Evolutionary conservation across 306 rosid species (phyloP).

Genomic region (Casuarina equisetifolia): DNA sequence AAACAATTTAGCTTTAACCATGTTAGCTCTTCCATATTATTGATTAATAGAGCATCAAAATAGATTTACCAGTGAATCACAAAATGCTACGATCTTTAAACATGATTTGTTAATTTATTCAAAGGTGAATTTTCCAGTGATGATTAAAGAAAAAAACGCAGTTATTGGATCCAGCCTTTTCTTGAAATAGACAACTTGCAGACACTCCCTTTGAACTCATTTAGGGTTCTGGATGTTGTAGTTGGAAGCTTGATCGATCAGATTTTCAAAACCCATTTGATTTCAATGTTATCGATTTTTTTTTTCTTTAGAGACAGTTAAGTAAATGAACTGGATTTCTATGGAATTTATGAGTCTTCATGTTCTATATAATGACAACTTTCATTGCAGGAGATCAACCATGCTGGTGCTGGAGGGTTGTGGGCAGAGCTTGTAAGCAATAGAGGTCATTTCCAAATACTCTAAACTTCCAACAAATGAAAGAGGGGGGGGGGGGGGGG

Average conservation of each 20-base stretch:
- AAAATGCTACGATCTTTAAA: no score
- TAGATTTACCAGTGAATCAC: no score
- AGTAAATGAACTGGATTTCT: not conserved
- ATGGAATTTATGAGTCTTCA: not conserved
- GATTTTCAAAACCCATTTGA: not conserved
- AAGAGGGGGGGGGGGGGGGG: not conserved
- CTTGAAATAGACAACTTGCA: no score
- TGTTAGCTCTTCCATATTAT: no score
- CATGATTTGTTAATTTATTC: no score
- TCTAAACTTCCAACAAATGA: not conserved
- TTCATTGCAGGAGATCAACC: slow-evolving; percentile 69
- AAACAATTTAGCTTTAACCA: no score
- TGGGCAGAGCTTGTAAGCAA: slow-evolving; percentile 81
- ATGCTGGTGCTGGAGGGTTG: slow-evolving; percentile 83
- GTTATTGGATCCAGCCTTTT: no score
- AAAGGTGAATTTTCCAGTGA: no score
- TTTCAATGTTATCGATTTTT: not conserved
- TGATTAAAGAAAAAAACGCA: no score
- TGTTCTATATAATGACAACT: not conserved
- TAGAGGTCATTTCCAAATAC: slow-evolving; percentile 46
- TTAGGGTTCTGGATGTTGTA: not conserved
- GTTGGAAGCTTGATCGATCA: not conserved
- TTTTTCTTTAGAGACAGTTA: not conserved
- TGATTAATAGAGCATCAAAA: no score
- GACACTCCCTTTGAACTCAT: no score